Percentiles rank a stretch among this genome's conserved stretches.
phyloP scores from a whole-genome alignment of 805 yeast species.

The Metschnikowia cubensis region DNA sequence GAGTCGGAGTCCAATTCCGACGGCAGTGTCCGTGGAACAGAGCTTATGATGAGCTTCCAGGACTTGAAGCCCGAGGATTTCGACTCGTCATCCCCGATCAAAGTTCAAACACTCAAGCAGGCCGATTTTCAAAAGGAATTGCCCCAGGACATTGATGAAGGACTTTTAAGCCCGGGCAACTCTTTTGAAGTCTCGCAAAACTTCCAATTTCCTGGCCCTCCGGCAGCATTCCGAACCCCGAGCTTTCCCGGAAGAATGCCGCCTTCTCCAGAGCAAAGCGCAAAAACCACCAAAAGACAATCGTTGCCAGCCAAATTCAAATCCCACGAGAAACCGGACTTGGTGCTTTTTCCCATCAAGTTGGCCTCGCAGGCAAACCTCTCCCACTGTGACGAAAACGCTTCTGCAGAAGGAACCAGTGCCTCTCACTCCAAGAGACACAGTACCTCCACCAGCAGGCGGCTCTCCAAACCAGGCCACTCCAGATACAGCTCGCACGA shows the following conservation, averaged over 20 bases:
- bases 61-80: slow-evolving; percentile 15
- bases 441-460: slow-evolving; percentile 24
- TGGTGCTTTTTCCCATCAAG: slow-evolving; percentile 41
- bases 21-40: slow-evolving; percentile 20
- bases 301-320: slow-evolving; percentile 34
- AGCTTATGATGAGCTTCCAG: slow-evolving; percentile 22
- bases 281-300: slow-evolving; percentile 27
- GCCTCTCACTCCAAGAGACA: slow-evolving; percentile 7
- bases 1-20: slow-evolving; percentile 18
- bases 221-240: background rate
- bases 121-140: background rate
- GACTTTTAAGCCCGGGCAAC: slow-evolving; percentile 5
- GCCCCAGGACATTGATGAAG: background rate
- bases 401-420: slow-evolving; percentile 1
- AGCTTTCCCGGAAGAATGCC: slow-evolving; percentile 19
- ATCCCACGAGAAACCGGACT: slow-evolving; percentile 25
- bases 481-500: slow-evolving; percentile 42
- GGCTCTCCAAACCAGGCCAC: slow-evolving; percentile 28
- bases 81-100: slow-evolving; percentile 28
- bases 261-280: slow-evolving; percentile 32
- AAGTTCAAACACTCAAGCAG: slow-evolving; percentile 6
- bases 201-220: slow-evolving; percentile 27
- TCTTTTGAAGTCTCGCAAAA: slow-evolving; percentile 20
- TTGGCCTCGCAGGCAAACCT: slow-evolving; percentile 24
- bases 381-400: slow-evolving; percentile 19